Evolutionary conservation across 2,329 filamentous ascomycete species (phyloP).

Genomic region (Cordyceps tenuipes): DNA sequence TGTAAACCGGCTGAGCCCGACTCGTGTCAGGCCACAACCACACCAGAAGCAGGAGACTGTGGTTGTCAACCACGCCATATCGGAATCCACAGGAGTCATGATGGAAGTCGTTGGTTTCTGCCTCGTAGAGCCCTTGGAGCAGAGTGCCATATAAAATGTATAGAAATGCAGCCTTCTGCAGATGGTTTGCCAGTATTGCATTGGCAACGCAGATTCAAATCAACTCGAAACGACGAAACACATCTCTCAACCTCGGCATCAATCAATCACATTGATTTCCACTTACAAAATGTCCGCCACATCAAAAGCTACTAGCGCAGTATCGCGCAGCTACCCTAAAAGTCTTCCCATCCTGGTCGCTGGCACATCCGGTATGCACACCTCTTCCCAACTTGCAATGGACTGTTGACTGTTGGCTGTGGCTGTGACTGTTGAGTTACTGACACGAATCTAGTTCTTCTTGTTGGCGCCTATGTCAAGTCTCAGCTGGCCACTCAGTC

Average conservation of each 20-base stretch:
- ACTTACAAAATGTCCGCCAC: slow-evolving; percentile 1
- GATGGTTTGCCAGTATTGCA: not conserved
- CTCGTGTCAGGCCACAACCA: slow-evolving; percentile 7
- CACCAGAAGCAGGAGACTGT: slow-evolving; percentile 7
- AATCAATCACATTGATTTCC: not conserved
- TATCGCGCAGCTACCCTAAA: slow-evolving; percentile 3
- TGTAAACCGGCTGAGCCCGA: not conserved
- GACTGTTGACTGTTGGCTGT: not conserved
- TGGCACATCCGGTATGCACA: slow-evolving; percentile 4
- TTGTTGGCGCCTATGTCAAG: slow-evolving; percentile 25
- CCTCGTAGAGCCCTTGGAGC: not conserved
- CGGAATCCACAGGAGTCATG: slow-evolving; percentile 6
- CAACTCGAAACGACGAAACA: not conserved
- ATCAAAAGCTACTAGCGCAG: slow-evolving; percentile 4
- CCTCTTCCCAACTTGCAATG: not conserved
- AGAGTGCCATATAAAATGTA: not conserved
- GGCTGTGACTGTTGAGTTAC: not conserved
- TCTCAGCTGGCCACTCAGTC: slow-evolving; percentile 26
- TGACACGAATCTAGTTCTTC: slow-evolving; percentile 1
- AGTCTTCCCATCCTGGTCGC: slow-evolving; percentile 3
- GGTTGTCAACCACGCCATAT: slow-evolving; percentile 8
- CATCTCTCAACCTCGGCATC: not conserved
- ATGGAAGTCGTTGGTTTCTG: not conserved
- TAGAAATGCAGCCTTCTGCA: not conserved
- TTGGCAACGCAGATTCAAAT: not conserved